These are phyloP conservation scores for Entamoeba moshkovskii DNA, from an alignment of 208 protist species.

Conservation along the genomic window DNA sequence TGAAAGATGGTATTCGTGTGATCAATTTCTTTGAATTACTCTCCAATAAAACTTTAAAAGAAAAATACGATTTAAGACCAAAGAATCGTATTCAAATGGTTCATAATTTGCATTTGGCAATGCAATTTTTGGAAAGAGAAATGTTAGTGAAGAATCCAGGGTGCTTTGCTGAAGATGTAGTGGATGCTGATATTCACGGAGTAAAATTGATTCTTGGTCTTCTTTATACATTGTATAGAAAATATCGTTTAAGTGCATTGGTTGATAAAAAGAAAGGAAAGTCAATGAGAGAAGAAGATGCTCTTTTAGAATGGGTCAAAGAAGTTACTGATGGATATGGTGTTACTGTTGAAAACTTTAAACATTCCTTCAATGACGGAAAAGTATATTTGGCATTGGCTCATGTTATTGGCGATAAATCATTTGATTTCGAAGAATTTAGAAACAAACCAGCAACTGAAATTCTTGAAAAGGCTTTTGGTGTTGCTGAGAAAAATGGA, in stretches of 20 bases:
- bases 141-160: not conserved
- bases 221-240: not conserved
- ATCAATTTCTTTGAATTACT: not conserved
- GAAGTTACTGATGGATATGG: not conserved
- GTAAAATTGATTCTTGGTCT: not conserved
- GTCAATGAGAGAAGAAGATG: not conserved
- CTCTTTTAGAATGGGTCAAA: not conserved
- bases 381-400: not conserved
- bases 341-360: not conserved
- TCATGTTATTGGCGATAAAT: not conserved
- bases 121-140: not conserved
- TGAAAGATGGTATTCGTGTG: not conserved
- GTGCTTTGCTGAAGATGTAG: not conserved
- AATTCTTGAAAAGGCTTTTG: not conserved
- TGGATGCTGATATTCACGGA: not conserved
- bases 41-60: not conserved
- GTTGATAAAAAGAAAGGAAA: not conserved
- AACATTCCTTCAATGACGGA: not conserved
- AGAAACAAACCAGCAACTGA: not conserved
- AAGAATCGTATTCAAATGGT: not conserved
- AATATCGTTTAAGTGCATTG: not conserved
- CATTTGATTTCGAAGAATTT: not conserved
- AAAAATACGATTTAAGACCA: not conserved
- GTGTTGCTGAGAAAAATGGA: not conserved
- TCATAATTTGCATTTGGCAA: not conserved